Percentiles rank a stretch among this genome's conserved stretches.
Conservation (phyloP, 306 rosid genomes). For the Sesbania bispinosa region DNA sequence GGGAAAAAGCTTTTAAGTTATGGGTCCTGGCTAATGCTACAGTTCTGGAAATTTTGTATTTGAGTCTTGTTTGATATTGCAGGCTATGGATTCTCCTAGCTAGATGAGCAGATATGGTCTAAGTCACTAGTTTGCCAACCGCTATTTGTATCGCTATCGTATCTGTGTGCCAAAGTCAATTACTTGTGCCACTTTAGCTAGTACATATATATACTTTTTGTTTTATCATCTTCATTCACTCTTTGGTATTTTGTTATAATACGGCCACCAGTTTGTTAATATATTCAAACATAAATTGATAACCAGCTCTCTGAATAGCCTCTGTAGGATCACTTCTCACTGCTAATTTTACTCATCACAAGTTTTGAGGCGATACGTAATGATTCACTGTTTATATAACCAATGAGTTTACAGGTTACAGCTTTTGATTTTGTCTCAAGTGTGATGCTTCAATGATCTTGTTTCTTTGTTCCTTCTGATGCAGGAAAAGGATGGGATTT, state of each 20-base stretch:
- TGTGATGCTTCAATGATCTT: slow-evolving; percentile 9
- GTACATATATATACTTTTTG: neutral
- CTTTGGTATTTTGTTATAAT: neutral
- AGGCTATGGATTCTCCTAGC: neutral
- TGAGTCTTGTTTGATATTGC: neutral
- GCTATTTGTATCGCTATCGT: neutral
- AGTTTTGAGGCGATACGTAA: neutral
- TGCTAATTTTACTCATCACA: neutral
- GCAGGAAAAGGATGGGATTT: slow-evolving; percentile 52
- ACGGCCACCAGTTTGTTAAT: neutral
- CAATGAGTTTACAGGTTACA: neutral
- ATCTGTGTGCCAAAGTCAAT: neutral
- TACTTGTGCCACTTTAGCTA: neutral
- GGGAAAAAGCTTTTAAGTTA: neutral
- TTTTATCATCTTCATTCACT: neutral
- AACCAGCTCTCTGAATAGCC: neutral
- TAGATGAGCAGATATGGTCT: neutral
- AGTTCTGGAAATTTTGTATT: neutral
- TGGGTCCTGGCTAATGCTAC: neutral
- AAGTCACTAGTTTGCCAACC: neutral
- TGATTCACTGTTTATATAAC: neutral
- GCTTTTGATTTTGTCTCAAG: neutral
- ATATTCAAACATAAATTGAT: neutral
- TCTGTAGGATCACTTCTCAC: neutral
- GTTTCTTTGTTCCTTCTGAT: slow-evolving; percentile 27